Evolutionary conservation across 148 eudicot species (phyloP), one percentile per base, ranked within the genome.

Genomic region (Rhododendron henanense): DNA sequence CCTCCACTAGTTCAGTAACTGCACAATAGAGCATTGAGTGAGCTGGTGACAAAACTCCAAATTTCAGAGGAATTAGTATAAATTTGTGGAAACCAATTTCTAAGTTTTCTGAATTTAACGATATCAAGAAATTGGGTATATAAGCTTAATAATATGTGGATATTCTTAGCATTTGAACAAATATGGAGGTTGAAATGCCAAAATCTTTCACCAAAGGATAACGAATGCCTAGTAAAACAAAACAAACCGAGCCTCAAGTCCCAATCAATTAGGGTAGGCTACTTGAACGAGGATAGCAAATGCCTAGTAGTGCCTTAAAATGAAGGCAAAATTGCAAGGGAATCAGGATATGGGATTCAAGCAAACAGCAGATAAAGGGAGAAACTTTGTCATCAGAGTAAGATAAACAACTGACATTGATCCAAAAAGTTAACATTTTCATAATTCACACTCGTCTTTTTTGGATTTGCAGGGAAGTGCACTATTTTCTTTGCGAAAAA

Each of bases 1-100:
- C 97, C 85, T 96, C 99, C 85, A 90, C 89, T 11, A 96, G 97
- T 78, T 96, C 99, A 78, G 98, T 95, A 51, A 96, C 99, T 96
- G 94, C 79, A 39, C 50, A 74, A 84, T 57, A 21, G 48, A 84
- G 79, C 45, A 80, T 4, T 2, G 44, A 28, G 10, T 74, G 18
- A 73, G 85, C 23, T 15, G 51, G 25, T 37, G 25, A 31, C 41
- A 59, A 75, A 33, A 45, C 18, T 10, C 39, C 11, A 39, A 59
- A 7, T 57, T 53, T 28, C 6, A 28, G n/a, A 45, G 39, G 28
- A 41, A 83, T 16, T 15, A 33, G 31, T 33, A 23, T 18, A 44
- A n/a, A 81, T 0, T 15, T 81, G n/a, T 81, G 23, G 31, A 39
- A 6, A 39, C 48, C 79, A 39, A 76, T 37, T 76, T 16, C 47